Evolutionary conservation across 2,329 filamentous ascomycete species (phyloP).

Genomic region (Arthrobotrys sinensis): DNA sequence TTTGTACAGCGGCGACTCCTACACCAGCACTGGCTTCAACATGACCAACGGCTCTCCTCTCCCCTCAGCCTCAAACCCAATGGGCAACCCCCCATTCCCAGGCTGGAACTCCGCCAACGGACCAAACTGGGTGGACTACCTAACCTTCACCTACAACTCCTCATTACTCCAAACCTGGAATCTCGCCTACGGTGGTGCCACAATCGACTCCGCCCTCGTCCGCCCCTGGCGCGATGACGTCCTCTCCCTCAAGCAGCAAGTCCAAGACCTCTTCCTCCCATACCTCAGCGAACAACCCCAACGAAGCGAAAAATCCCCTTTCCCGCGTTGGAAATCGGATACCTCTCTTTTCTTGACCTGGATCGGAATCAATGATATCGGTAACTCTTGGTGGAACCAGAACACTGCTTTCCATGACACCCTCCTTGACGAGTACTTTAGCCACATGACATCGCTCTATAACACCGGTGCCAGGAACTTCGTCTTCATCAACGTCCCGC

Average conservation of each 20-base stretch:
- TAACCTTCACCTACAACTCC: slow-evolving; percentile 69
- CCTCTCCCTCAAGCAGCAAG: slow-evolving; percentile 67
- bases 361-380: slow-evolving; percentile 74
- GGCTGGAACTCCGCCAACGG: slow-evolving; percentile 69
- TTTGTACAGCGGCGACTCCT: slow-evolving; percentile 68
- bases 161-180: slow-evolving; percentile 71
- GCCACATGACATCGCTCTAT: slow-evolving; percentile 70
- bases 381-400: slow-evolving; percentile 69
- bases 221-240: slow-evolving; percentile 66
- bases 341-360: slow-evolving; percentile 71
- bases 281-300: slow-evolving; percentile 63
- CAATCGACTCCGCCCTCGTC: slow-evolving; percentile 67
- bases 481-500: slow-evolving; percentile 74
- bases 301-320: slow-evolving; percentile 65
- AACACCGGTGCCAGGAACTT: slow-evolving; percentile 74
- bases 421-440: slow-evolving; percentile 70
- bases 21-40: slow-evolving; percentile 68
- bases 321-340: slow-evolving; percentile 67
- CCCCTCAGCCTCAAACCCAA: slow-evolving; percentile 67
- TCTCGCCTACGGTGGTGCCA: slow-evolving; percentile 70
- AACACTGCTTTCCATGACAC: slow-evolving; percentile 63
- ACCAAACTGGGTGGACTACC: slow-evolving; percentile 73
- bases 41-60: slow-evolving; percentile 65
- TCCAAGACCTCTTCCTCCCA: slow-evolving; percentile 68
- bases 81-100: slow-evolving; percentile 68